Conservation (phyloP, 768 basidiomycete species). For the Sarcodon aspratus region DNA sequence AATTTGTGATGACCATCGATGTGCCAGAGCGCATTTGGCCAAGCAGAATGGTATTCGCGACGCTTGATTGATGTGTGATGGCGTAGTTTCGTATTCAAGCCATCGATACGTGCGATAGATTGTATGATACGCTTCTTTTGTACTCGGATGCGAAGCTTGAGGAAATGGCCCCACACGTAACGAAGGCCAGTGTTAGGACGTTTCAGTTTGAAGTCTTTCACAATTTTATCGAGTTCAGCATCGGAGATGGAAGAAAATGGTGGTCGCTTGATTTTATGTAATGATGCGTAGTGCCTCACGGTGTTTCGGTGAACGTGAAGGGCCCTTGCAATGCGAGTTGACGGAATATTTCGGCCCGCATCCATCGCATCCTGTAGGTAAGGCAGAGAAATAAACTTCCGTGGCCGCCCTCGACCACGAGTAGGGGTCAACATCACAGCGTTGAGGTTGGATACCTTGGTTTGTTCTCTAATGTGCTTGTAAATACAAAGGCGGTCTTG, state of each 20-base stretch:
- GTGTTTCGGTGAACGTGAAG: neutral
- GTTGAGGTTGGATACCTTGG: neutral
- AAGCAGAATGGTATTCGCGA: conserved; percentile 18
- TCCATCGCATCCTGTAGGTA: neutral
- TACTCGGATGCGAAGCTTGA: neutral
- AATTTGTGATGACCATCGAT: too few relatives aligned
- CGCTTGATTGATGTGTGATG: conserved; percentile 6
- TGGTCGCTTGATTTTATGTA: neutral
- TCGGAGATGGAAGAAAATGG: neutral
- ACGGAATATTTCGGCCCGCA: neutral
- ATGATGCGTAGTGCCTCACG: neutral
- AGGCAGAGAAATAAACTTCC: neutral
- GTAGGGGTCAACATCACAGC: neutral
- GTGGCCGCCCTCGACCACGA: neutral
- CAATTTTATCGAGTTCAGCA: neutral
- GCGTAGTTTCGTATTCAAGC: too few relatives aligned
- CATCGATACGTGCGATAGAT: too few relatives aligned
- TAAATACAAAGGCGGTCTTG: neutral
- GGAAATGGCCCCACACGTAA: neutral
- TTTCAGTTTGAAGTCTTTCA: neutral
- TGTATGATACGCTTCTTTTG: neutral
- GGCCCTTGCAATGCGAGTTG: neutral
- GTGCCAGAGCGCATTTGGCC: conserved; percentile 23
- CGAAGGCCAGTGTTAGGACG: neutral
- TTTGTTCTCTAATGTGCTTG: neutral